Conservation (phyloP, 139 green algal genomes). For the Tetraselmis striata region DNA sequence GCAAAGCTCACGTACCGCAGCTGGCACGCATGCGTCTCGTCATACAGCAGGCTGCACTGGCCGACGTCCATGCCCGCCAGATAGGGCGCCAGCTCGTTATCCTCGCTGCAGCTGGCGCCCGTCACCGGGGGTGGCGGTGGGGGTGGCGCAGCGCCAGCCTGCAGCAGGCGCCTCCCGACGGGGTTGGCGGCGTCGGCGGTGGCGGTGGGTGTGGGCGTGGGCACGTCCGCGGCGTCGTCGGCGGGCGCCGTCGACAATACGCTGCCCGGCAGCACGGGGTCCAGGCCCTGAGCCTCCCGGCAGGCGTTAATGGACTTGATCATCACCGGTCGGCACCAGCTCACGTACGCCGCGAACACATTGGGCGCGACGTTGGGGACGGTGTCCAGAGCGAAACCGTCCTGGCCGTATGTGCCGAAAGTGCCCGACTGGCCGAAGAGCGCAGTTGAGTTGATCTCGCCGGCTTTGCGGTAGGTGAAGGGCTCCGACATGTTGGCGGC, state of each 20-base stretch:
- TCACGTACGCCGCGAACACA: conserved; percentile 8
- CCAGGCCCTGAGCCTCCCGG: background rate
- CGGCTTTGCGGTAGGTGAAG: conserved; percentile 14
- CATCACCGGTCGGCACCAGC: conserved; percentile 15
- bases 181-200: background rate
- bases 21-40: background rate
- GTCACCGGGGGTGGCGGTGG: background rate
- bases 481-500: background rate
- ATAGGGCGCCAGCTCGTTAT: background rate
- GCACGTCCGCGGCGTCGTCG: background rate
- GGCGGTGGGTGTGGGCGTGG: background rate
- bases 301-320: conserved; percentile 9
- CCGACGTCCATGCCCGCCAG: background rate
- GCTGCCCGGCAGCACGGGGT: too few relatives aligned
- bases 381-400: conserved; percentile 25
- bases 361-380: conserved; percentile 20
- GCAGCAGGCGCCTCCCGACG: background rate
- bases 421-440: conserved; percentile 5
- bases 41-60: background rate
- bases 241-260: too few relatives aligned
- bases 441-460: conserved; percentile 14
- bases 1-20: background rate
- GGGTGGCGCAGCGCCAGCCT: background rate
- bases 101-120: background rate
- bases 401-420: conserved; percentile 17